phyloP scores from a whole-genome alignment of 2,329 filamentous ascomycete genomes.

The Alternaria consortialis region DNA sequence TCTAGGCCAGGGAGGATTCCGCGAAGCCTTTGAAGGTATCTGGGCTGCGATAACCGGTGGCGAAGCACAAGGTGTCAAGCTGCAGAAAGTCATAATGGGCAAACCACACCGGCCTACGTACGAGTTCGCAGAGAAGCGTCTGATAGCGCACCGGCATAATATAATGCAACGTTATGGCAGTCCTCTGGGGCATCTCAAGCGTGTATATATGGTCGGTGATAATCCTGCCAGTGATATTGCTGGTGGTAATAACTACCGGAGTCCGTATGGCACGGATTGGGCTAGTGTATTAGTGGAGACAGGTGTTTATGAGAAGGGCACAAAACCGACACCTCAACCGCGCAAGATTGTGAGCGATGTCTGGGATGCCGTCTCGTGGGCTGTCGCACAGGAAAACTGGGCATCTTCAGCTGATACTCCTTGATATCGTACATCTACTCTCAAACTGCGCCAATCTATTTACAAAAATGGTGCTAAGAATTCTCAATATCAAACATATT shows the following conservation, averaged over 20 bases:
- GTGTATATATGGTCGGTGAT: slow-evolving; percentile 90
- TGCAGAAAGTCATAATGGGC: slow-evolving; percentile 76
- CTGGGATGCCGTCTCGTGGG: slow-evolving; percentile 79
- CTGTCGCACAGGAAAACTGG: slow-evolving; percentile 64
- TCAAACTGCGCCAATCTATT: not conserved
- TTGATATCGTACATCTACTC: not conserved
- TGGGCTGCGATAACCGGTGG: slow-evolving; percentile 77
- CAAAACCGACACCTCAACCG: slow-evolving; percentile 67
- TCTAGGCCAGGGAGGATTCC: slow-evolving; percentile 90
- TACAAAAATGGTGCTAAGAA: not conserved
- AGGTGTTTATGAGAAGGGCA: slow-evolving; percentile 73
- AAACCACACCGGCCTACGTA: slow-evolving; percentile 85
- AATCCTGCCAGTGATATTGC: slow-evolving; percentile 84
- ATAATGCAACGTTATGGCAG: slow-evolving; percentile 52
- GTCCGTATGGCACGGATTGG: slow-evolving; percentile 76
- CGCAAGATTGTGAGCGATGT: slow-evolving; percentile 77
- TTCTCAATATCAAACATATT: not conserved
- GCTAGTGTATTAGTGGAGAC: slow-evolving; percentile 79
- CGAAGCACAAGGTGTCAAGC: slow-evolving; percentile 59
- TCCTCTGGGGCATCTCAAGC: slow-evolving; percentile 62
- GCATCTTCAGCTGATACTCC: slow-evolving; percentile 32
- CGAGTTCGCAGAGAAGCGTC: slow-evolving; percentile 79
- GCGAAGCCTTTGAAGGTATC: slow-evolving; percentile 79
- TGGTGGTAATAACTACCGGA: slow-evolving; percentile 80
- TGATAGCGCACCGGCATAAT: slow-evolving; percentile 67